phyloP scores from a whole-genome alignment of 805 yeast genomes.

The Ogataea zsoltii region DNA sequence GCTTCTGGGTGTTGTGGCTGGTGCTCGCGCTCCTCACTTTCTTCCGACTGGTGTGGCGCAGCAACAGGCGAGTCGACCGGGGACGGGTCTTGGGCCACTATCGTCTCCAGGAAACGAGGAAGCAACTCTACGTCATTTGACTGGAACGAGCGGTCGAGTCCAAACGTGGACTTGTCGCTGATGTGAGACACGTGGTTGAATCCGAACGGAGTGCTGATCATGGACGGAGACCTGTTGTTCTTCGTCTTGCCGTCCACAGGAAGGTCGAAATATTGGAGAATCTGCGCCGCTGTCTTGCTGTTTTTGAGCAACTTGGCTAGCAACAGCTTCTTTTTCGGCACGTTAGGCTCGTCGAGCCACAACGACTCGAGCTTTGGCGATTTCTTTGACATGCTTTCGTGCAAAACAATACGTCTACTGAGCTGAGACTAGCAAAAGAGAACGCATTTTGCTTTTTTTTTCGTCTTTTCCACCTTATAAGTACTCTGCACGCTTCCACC shows the following conservation, averaged over 20 bases:
- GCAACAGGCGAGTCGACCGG: too few species aligned
- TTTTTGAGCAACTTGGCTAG: conserved; percentile 13
- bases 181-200: conserved; percentile 37
- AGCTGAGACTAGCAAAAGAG: too few species aligned
- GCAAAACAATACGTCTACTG: too few species aligned
- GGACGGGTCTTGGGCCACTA: neutral
- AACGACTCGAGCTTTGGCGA: conserved; percentile 26
- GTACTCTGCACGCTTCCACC: conserved; percentile 1
- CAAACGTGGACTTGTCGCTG: conserved; percentile 31
- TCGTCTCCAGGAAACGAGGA: conserved; percentile 14
- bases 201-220: conserved; percentile 35
- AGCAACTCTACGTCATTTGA: conserved; percentile 15
- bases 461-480: neutral
- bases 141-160: conserved; percentile 31
- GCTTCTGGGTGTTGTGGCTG: neutral
- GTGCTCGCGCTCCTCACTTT: too few species aligned
- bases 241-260: conserved; percentile 9
- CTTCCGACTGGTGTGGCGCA: too few species aligned
- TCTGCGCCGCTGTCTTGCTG: conserved; percentile 15
- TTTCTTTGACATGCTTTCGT: conserved; percentile 8
- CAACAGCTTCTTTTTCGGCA: conserved; percentile 7
- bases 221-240: conserved; percentile 13
- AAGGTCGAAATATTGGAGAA: conserved; percentile 23
- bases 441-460: too few species aligned
- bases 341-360: conserved; percentile 26